Base-by-base conservation (phyloP, 2,329 filamentous ascomycete genomes). In the Cryphonectria naterciae region DNA sequence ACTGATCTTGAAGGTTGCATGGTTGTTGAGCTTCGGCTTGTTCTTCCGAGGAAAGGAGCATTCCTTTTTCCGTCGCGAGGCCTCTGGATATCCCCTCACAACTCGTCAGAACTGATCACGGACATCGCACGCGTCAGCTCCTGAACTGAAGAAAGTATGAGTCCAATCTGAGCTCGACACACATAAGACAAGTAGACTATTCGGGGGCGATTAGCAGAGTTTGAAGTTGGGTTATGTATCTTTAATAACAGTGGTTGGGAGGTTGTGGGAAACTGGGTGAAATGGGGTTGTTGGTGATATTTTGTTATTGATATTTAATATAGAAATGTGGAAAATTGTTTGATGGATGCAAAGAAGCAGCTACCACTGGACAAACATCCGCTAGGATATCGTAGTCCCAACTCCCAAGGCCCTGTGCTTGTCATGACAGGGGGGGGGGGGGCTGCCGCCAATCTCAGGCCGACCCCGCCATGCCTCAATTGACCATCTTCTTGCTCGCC, bases 141-240 rank as follows among this genome's bases (percentile, higher is more conserved):
- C 65, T 67, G 64, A 13, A 86, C 86, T 84, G 81, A 83, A 46
- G 85, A 85, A 82, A 82, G 43, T 49, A 22, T 22, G 19, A 22
- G 17, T 49, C 17, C 43, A 49, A 19, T 6, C 17, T 19, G 17
- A 19, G 43, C 43, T 46, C 43, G 43, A 46, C 43, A 46, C 17
- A 46, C 17, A 19, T 46, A 4, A 32, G 32, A 32, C 32, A 2
- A 32, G 32, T 32, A 32, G 32, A 32, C 32, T 32, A 4, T 32
- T 32, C 4, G 32, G 32, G 32, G 41, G 15, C 3, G 15, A 7
- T 19, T 22, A 17, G 15, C 15, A 46, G 43, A 11, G 37, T 37
- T 11, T 3, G 37, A 37, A 37, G 10, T 11, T 10, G 37, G 7
- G 7, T 37, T 37, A 37, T 37, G 32, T 32, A 37, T 37, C 10